phyloP scores from a whole-genome alignment of 257 asterid species.

The Sherardia arvensis region DNA sequence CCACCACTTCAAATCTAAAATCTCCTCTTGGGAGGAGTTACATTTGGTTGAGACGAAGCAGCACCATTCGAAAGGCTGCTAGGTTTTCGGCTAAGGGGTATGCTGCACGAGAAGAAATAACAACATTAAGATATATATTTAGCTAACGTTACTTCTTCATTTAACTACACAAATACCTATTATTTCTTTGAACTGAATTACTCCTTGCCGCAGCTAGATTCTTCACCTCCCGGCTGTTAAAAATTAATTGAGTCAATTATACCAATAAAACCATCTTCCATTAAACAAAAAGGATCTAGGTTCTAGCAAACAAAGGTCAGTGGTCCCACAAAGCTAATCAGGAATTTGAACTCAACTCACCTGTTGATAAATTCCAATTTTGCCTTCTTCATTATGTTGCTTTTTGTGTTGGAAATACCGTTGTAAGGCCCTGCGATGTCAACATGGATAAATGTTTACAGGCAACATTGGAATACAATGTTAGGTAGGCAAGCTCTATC shows the following conservation, averaged over 20 bases:
- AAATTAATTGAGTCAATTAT: conserved; percentile 14
- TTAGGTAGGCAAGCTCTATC: not conserved
- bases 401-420: conserved; percentile 60
- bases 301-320: not conserved
- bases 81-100: conserved; percentile 14
- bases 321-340: not conserved
- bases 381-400: conserved; percentile 84
- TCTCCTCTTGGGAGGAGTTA: conserved; percentile 8
- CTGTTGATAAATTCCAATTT: conserved; percentile 71
- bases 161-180: conserved; percentile 25
- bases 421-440: conserved; percentile 33
- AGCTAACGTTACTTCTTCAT: not conserved
- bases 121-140: not conserved
- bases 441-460: too few relatives aligned
- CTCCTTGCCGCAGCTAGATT: conserved; percentile 60
- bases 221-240: conserved; percentile 63
- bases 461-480: conserved; percentile 1
- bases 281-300: not conserved
- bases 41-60: conserved; percentile 17
- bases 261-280: not conserved
- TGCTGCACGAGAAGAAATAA: conserved; percentile 8
- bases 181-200: conserved; percentile 37
- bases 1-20: not conserved
- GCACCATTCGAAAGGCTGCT: conserved; percentile 12
- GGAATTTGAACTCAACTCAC: conserved; percentile 18